These are phyloP conservation scores for Fusarium humuli DNA, from an alignment of 2,329 filamentous ascomycete species.

Conservation along the genomic window DNA sequence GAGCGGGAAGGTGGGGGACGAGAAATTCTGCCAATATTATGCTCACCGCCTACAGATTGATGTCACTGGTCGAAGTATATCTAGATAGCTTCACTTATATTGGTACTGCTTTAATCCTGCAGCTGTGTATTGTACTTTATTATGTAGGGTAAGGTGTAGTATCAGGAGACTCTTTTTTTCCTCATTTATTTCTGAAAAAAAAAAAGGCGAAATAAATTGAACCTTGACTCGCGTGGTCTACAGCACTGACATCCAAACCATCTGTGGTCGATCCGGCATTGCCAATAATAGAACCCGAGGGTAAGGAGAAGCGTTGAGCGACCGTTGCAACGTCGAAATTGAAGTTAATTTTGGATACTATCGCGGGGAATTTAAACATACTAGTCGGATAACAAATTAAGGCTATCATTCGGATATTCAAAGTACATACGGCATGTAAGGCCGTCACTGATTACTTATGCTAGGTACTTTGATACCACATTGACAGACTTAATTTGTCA, in stretches of 20 bases:
- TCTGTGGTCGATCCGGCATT: background rate
- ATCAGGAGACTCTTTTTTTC: background rate
- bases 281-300: background rate
- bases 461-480: too few relatives aligned
- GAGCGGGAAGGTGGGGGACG: conserved; percentile 49
- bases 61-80: background rate
- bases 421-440: too few relatives aligned
- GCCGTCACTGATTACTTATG: too few relatives aligned
- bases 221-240: background rate
- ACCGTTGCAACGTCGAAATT: background rate
- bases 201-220: background rate
- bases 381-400: too few relatives aligned
- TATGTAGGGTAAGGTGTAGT: background rate
- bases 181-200: too few relatives aligned
- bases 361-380: too few relatives aligned
- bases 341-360: background rate
- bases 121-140: background rate
- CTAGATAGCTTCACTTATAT: background rate
- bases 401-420: too few relatives aligned
- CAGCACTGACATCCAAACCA: background rate
- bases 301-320: background rate
- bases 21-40: conserved; percentile 46
- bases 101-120: background rate
- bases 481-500: too few relatives aligned
- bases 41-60: conserved; percentile 34